These are phyloP conservation scores for Globisporangium rhizosaccharum DNA, from an alignment of 352 stramenopile genomes.

Conservation along the genomic window DNA sequence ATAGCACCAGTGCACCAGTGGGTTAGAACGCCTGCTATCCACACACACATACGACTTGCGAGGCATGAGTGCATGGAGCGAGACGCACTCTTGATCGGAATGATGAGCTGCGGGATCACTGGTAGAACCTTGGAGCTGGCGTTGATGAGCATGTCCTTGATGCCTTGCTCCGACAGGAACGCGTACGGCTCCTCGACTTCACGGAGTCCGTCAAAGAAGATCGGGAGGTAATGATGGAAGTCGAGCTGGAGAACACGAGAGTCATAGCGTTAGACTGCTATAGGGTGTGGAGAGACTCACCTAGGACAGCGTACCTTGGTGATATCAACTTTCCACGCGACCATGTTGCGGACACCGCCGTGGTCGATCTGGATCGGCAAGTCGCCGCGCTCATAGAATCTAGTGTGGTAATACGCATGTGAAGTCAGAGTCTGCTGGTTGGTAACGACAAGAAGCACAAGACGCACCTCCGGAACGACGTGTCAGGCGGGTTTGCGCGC, in stretches of 20 bases:
- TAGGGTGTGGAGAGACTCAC: too few species aligned
- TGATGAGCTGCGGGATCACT: conserved; percentile 97
- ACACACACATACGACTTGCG: not conserved
- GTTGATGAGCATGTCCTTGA: conserved; percentile 97
- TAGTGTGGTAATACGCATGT: conserved; percentile 1
- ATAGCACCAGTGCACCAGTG: not conserved
- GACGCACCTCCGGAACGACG: conserved; percentile 62
- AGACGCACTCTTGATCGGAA: conserved; percentile 94
- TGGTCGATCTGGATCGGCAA: conserved; percentile 97
- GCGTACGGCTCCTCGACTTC: conserved; percentile 96
- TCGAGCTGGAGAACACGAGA: conserved; percentile 74
- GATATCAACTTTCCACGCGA: conserved; percentile 96
- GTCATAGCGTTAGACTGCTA: not conserved
- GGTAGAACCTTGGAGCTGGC: conserved; percentile 94
- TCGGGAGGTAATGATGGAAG: conserved; percentile 98
- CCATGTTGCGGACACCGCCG: conserved; percentile 93
- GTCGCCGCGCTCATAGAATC: conserved; percentile 93
- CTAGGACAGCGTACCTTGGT: conserved; percentile 55
- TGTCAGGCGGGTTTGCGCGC: conserved; percentile 91
- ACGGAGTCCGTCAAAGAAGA: conserved; percentile 97
- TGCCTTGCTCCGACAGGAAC: conserved; percentile 94
- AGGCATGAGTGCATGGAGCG: not conserved
- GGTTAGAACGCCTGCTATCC: not conserved
- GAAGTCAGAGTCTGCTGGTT: not conserved
- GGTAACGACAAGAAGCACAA: not conserved